These are phyloP conservation scores for Hypoxylon intermedium DNA, from an alignment of 495 filamentous ascomycete genomes.

Conservation along the genomic window DNA sequence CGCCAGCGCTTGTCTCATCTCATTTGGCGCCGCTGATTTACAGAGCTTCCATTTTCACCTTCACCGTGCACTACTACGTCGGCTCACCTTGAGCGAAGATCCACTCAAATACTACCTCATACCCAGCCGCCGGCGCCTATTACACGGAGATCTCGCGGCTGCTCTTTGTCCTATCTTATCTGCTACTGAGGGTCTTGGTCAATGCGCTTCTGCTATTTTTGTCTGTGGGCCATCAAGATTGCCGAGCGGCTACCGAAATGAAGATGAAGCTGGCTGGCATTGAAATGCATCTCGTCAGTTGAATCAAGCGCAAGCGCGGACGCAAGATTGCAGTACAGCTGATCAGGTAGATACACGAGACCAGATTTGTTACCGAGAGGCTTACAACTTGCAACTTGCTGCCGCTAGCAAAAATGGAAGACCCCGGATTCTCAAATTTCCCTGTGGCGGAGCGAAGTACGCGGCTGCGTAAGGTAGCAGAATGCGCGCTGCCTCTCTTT, in stretches of 20 bases:
- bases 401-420: constrained; percentile 15
- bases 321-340: constrained; percentile 20
- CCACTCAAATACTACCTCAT: constrained; percentile 7
- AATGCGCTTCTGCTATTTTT: constrained; percentile 27
- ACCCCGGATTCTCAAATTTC: constrained; percentile 19
- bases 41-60: background rate
- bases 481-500: constrained; percentile 18
- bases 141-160: constrained; percentile 15
- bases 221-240: constrained; percentile 14
- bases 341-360: constrained; percentile 20
- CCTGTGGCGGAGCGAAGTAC: constrained; percentile 32
- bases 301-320: constrained; percentile 42
- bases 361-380: constrained; percentile 15
- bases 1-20: constrained; percentile 18
- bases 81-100: constrained; percentile 22
- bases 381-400: background rate
- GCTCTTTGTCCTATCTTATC: constrained; percentile 13
- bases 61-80: constrained; percentile 13
- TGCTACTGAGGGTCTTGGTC: constrained; percentile 12
- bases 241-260: constrained; percentile 26
- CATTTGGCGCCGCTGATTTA: constrained; percentile 4
- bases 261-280: background rate
- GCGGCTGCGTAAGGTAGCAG: constrained; percentile 26
- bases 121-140: background rate
- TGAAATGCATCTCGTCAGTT: constrained; percentile 20